Percentiles rank a stretch among this genome's conserved stretches.
phyloP scores from a whole-genome alignment of 2,329 filamentous ascomycete species.

The Phialophora tarda region DNA sequence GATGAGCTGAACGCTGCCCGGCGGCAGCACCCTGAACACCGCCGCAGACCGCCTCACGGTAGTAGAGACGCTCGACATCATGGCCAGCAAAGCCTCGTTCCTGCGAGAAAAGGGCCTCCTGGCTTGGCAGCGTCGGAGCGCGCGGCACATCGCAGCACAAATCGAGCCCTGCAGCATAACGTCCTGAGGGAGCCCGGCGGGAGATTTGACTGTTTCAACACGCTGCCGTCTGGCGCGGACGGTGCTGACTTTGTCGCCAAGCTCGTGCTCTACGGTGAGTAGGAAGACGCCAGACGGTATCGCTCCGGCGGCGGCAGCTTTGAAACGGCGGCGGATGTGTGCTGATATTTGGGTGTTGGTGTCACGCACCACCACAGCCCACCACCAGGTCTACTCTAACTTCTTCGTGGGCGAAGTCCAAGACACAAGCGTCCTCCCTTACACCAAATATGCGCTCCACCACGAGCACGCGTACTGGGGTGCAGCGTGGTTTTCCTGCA shows the following conservation, averaged over 20 bases:
- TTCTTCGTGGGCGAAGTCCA: conserved; percentile 3
- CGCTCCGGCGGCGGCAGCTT: neutral
- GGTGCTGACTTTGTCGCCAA: conserved; percentile 4
- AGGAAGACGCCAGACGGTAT: neutral
- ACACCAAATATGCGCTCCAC: conserved; percentile 1
- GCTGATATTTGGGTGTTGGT: neutral
- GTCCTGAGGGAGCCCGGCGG: neutral
- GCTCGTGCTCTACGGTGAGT: conserved; percentile 4
- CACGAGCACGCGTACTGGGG: neutral
- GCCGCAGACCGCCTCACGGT: neutral
- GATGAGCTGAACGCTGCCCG: neutral
- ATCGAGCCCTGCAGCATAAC: neutral
- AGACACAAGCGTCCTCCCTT: neutral
- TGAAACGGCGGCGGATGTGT: neutral
- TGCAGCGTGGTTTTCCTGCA: neutral
- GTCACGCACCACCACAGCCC: neutral
- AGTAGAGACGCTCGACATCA: neutral
- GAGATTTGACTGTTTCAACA: conserved; percentile 4
- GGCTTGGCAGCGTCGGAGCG: neutral
- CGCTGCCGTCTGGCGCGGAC: neutral
- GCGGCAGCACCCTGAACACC: neutral
- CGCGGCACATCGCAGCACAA: neutral
- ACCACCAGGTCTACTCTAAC: conserved; percentile 1
- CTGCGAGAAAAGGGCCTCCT: neutral
- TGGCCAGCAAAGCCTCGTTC: neutral